Conservation (phyloP, 2,329 filamentous ascomycete species). For the Beauveria pseudobassiana region DNA sequence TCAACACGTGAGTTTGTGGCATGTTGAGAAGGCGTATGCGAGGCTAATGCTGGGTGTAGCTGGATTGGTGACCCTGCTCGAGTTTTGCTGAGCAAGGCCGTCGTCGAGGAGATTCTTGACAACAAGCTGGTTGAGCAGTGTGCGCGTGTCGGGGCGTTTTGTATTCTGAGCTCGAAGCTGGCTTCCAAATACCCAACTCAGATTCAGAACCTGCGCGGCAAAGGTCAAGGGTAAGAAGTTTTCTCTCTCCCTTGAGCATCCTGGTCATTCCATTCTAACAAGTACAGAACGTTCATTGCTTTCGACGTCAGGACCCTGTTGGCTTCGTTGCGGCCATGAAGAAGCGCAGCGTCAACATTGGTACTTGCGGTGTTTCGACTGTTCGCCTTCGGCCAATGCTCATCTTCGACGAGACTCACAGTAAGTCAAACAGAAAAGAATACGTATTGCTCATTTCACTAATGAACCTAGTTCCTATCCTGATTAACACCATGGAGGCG, state of each 20-base stretch:
- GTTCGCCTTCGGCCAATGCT: conserved; percentile 73
- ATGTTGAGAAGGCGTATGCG: too few species aligned
- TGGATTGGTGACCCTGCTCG: conserved; percentile 77
- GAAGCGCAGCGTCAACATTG: conserved; percentile 66
- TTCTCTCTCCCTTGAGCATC: not conserved
- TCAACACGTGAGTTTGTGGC: conserved; percentile 51
- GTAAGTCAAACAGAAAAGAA: conserved; percentile 13
- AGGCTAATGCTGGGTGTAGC: not conserved
- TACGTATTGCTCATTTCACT: not conserved
- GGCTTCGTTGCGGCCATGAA: conserved; percentile 65
- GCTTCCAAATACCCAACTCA: conserved; percentile 59
- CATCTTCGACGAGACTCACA: conserved; percentile 38
- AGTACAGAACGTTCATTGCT: conserved; percentile 60
- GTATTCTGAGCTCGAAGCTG: conserved; percentile 55
- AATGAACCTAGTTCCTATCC: conserved; percentile 15
- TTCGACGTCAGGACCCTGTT: conserved; percentile 68
- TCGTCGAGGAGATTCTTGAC: conserved; percentile 66
- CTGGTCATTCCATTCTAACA: not conserved
- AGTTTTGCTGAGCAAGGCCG: conserved; percentile 68
- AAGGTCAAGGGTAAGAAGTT: conserved; percentile 35
- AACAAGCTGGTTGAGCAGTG: conserved; percentile 60
- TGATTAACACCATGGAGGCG: conserved; percentile 23
- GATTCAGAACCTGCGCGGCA: conserved; percentile 67
- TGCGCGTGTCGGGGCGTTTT: conserved; percentile 61
- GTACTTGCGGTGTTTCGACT: conserved; percentile 62